Base-by-base conservation (phyloP, 1,139 yeast genomes). In the Suhomyces ambrosiae region DNA sequence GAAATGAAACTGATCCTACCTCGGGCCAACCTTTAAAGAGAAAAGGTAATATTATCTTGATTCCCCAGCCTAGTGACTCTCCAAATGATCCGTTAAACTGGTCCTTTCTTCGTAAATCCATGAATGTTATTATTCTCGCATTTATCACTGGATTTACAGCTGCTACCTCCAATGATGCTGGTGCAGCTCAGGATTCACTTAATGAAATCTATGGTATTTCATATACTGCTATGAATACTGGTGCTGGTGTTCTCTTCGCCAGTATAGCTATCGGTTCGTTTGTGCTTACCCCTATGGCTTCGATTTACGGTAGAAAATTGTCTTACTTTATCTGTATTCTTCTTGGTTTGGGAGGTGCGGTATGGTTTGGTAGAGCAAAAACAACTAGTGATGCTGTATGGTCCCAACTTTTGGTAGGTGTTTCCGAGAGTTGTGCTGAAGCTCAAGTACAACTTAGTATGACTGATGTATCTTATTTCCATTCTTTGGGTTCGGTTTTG, bases 81-180 rank as follows among this genome's bases (percentile, higher is more conserved):
- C 74, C 75, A 14, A 76, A 79, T 48, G 84, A 79, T 50, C 85
- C 84, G 2, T 60, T 79, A 33, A 79, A 77, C 52, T 74, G 79
- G 79, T 33, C 50, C 3, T 29, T 30, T 6, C 24, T 44, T 17
- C 51, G 62, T 19, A 63, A 61, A 46, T 35, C 48, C 25, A 45
- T 54, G 46, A 54, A 58, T 38, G 51, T 56, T 33, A 30, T 47
- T 8, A 44, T 58, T 21, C 47, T 59, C 21, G 46, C 58, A 14
- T 45, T 54, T 30, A 54, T 64, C 27, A 63, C 69, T 3, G 68
- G 63, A 2, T 57, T 64, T 33, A 57, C 68, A 0, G 66, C 71
- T 4, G 73, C 71, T 9, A 50, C 63, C 7, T 52, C 66, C 10
- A 64, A 63, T 45, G 61, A 60, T 44, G 66, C 68, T n/a, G 58